Evolutionary conservation across 148 eudicot genomes (phyloP).

Genomic region (Arbutus unedo): DNA sequence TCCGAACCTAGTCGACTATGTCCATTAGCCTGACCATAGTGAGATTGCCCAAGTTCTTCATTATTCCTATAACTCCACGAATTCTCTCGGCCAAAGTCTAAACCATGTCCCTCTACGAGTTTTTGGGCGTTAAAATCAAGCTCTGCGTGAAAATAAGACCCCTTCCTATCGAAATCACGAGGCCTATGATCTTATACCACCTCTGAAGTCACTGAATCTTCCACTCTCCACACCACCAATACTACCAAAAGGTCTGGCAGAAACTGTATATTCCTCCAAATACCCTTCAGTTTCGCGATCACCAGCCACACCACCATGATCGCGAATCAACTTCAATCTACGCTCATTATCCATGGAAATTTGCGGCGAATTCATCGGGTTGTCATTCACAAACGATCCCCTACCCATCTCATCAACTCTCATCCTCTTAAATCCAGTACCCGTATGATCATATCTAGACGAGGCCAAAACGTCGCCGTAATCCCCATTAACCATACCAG

Average conservation of each 20-base stretch:
- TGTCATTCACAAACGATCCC: slow-evolving; percentile 23
- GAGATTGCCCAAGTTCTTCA: slow-evolving; percentile 23
- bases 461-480: slow-evolving; percentile 14
- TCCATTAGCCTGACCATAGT: slow-evolving; percentile 22
- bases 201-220: slow-evolving; percentile 12
- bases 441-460: slow-evolving; percentile 27
- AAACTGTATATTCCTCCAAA: slow-evolving; percentile 20
- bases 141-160: not conserved
- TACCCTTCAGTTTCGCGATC: slow-evolving; percentile 18
- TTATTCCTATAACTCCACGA: slow-evolving; percentile 11
- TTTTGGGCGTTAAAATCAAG: not conserved
- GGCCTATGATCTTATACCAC: slow-evolving; percentile 14
- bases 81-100: not conserved
- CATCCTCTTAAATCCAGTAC: slow-evolving; percentile 53
- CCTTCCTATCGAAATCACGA: slow-evolving; percentile 11
- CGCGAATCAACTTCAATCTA: slow-evolving; percentile 59
- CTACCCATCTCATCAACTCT: slow-evolving; percentile 43
- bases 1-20: not conserved
- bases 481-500: slow-evolving; percentile 13
- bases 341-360: slow-evolving; percentile 39
- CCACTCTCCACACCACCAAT: slow-evolving; percentile 19
- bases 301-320: slow-evolving; percentile 46
- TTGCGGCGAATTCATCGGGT: slow-evolving; percentile 12
- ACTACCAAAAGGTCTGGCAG: slow-evolving; percentile 16
- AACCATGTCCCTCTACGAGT: slow-evolving; percentile 9